Base-by-base conservation (phyloP, 345 rosid genomes). In the Populus simonii region DNA sequence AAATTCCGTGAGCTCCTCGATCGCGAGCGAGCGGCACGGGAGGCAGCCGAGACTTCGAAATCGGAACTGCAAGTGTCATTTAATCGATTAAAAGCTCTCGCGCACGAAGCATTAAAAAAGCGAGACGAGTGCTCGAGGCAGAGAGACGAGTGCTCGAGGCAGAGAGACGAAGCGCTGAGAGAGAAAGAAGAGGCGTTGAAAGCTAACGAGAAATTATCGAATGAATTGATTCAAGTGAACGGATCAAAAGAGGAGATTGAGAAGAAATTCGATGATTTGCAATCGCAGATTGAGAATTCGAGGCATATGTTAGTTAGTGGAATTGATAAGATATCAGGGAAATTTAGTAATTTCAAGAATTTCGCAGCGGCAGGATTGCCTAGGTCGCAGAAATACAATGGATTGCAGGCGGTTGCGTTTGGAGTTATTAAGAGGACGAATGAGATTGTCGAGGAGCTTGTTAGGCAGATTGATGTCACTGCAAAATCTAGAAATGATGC, bases 401-500 rank as follows among this genome's bases (percentile, higher is more conserved):
- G 99, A 13, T 80, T 93, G 80, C 91, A 92, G 16, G 89, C 95
- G 13, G 85, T 91, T 17, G 95, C 97, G 0, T 96, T 91, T 72
- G 99, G 99, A 36, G 95, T 92, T 74, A 93, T 96, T 69, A 93
- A 88, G 87, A 89, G 98, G 81, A 93, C 99, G 6, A 91, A 96
- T 80, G 99, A 96, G 82, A 90, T 96, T 8, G 93, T 91, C 31
- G 99, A 96, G 80, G 99, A 96, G 88, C 93, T 96, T 16, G 82
- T 90, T 82, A 89, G 74, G 84, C 97, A 94, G 89, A 79, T 91
- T 0, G 94, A 92, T 79, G 55, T 72, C 15, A 78, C 89, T 2
- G 74, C 83, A 0, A 96, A 91, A 84, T 88, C 97, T 20, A 89
- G 97, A 65, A 88, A 96, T 77, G 97, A 94, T 66, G 96, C 90